Evolutionary conservation across 1,284 basidiomycete species (phyloP).

Genomic region (Takashimella koratensis): DNA sequence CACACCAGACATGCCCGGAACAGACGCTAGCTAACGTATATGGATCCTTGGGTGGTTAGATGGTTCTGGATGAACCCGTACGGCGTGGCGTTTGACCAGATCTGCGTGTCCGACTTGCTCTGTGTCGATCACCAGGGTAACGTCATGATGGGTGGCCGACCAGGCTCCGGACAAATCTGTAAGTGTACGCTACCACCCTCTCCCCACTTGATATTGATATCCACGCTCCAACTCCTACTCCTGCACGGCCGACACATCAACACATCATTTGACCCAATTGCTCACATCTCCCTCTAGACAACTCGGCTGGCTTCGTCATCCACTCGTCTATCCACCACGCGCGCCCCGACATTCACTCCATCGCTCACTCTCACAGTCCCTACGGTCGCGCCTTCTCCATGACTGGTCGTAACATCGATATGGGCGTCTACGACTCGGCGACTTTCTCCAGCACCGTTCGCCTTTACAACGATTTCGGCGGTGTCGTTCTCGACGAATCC

Average conservation of each 20-base stretch:
- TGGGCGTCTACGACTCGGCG: slow-evolving; percentile 54
- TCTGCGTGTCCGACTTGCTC: slow-evolving; percentile 53
- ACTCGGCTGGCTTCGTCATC: slow-evolving; percentile 55
- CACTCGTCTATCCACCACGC: slow-evolving; percentile 58
- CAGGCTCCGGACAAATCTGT: slow-evolving; percentile 30
- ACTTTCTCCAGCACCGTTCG: slow-evolving; percentile 38
- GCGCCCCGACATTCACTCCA: slow-evolving; percentile 63
- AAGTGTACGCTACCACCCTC: no score
- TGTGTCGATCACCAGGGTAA: slow-evolving; percentile 55
- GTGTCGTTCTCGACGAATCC: slow-evolving; percentile 47
- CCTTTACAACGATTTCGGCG: slow-evolving; percentile 44
- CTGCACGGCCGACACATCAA: no score
- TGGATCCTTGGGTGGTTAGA: no score
- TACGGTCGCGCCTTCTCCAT: slow-evolving; percentile 62
- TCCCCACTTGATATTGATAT: no score
- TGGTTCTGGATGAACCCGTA: slow-evolving; percentile 59
- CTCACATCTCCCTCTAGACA: no score
- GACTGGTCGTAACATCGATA: slow-evolving; percentile 58
- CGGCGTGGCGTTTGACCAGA: slow-evolving; percentile 49
- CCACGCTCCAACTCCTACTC: no score
- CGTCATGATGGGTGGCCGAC: slow-evolving; percentile 51
- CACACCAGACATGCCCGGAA: no score
- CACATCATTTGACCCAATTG: no score
- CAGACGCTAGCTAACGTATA: no score
- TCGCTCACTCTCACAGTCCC: slow-evolving; percentile 62